phyloP scores from a whole-genome alignment of 768 basidiomycete genomes.

The Hygrophoropsis aurantiaca region DNA sequence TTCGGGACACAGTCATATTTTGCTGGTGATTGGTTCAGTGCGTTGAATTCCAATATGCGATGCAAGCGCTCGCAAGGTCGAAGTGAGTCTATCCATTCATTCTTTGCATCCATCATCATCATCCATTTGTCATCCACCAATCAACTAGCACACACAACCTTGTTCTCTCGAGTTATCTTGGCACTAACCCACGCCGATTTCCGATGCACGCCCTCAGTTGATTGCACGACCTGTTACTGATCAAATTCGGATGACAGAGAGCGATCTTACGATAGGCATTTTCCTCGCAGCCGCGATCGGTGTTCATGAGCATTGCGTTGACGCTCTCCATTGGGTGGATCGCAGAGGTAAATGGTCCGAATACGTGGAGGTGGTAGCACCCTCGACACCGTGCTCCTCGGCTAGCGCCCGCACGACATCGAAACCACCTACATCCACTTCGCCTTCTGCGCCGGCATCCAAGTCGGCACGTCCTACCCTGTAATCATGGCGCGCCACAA shows the following conservation, averaged over 20 bases:
- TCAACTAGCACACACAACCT: too few species aligned
- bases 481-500: conserved; percentile 67
- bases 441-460: conserved; percentile 59
- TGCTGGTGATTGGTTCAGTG: too few species aligned
- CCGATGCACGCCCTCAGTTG: too few species aligned
- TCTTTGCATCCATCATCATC: too few species aligned
- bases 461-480: conserved; percentile 73
- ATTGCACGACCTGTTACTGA: too few species aligned
- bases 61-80: conserved; percentile 54
- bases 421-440: conserved; percentile 66
- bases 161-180: too few species aligned
- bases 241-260: too few species aligned
- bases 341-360: conserved; percentile 63
- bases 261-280: conserved; percentile 46
- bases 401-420: conserved; percentile 79
- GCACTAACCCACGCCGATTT: conserved; percentile 58
- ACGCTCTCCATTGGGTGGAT: conserved; percentile 74
- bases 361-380: conserved; percentile 75
- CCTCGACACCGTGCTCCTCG: conserved; percentile 69
- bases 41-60: too few species aligned
- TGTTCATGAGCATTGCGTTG: conserved; percentile 74
- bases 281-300: conserved; percentile 45
- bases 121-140: too few species aligned
- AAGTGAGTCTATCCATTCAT: too few species aligned
- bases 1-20: too few species aligned